Percentiles rank a stretch among this genome's conserved stretches.
phyloP scores from a whole-genome alignment of 805 yeast genomes.

The Nadsonia fulvescens region DNA sequence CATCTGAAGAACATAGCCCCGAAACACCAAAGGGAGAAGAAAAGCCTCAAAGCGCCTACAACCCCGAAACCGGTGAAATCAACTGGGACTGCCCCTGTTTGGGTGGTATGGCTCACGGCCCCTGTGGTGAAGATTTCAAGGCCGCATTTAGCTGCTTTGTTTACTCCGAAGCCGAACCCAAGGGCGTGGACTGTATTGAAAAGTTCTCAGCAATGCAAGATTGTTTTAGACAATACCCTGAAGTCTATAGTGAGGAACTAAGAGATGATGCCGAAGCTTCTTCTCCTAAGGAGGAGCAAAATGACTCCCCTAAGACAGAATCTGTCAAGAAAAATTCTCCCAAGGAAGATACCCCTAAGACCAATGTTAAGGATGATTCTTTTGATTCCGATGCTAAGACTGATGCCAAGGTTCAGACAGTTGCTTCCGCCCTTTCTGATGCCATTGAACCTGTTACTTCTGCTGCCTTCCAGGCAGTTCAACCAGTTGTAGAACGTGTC shows the following conservation, averaged over 20 bases:
- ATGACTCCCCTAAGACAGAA: slow-evolving; percentile 4
- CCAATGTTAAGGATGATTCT: slow-evolving; percentile 10
- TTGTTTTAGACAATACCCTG: slow-evolving; percentile 87
- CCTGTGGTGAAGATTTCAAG: slow-evolving; percentile 92
- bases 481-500: slow-evolving; percentile 4
- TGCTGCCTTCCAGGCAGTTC: slow-evolving; percentile 3
- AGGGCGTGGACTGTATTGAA: slow-evolving; percentile 87
- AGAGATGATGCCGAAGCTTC: slow-evolving; percentile 43
- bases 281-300: slow-evolving; percentile 1
- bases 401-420: slow-evolving; percentile 9
- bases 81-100: slow-evolving; percentile 99
- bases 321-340: slow-evolving; percentile 2
- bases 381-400: slow-evolving; percentile 11
- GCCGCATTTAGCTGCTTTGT: slow-evolving; percentile 91
- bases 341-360: slow-evolving; percentile 6
- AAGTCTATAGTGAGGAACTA: slow-evolving; percentile 80
- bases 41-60: slow-evolving; percentile 46
- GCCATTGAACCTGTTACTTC: slow-evolving; percentile 6
- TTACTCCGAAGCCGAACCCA: slow-evolving; percentile 85
- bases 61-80: slow-evolving; percentile 96
- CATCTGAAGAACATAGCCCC: too few relatives aligned
- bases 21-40: too few relatives aligned
- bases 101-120: slow-evolving; percentile 98
- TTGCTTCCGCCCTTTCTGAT: slow-evolving; percentile 7
- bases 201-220: slow-evolving; percentile 83